Conservation (phyloP, 139 green algal genomes). For the Deuterostichococcus epilithicus region DNA sequence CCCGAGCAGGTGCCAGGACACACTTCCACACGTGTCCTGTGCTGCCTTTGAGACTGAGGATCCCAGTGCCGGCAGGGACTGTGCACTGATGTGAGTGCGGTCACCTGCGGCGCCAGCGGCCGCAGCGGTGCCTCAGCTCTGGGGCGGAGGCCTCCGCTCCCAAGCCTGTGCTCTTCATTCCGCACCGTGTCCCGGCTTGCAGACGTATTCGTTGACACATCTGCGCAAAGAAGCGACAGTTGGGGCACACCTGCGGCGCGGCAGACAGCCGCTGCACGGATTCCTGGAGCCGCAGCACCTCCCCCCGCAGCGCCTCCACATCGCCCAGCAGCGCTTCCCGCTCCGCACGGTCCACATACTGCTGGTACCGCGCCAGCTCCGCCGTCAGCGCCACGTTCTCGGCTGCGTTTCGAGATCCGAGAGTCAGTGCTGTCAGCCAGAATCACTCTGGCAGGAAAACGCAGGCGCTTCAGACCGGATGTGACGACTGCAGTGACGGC, state of each 20-base stretch:
- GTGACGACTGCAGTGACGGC: background rate
- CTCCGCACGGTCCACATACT: slow-evolving; percentile 15
- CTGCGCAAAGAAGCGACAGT: background rate
- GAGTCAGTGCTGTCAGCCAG: background rate
- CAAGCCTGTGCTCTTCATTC: background rate
- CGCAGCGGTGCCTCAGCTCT: background rate
- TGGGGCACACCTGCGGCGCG: slow-evolving; percentile 13
- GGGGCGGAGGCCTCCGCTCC: background rate
- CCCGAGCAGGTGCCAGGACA: too few relatives aligned
- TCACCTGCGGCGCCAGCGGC: too few relatives aligned
- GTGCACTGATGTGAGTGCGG: too few relatives aligned
- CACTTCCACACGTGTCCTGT: too few relatives aligned
- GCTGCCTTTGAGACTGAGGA: too few relatives aligned
- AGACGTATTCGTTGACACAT: background rate
- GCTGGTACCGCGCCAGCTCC: slow-evolving; percentile 27
- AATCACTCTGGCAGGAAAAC: background rate
- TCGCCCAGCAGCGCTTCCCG: slow-evolving; percentile 19
- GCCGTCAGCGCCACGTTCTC: slow-evolving; percentile 37
- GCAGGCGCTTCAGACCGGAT: background rate
- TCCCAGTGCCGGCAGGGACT: too few relatives aligned
- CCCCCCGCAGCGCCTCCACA: slow-evolving; percentile 16
- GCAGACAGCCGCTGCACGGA: background rate
- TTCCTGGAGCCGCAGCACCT: slow-evolving; percentile 32
- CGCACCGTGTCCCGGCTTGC: background rate
- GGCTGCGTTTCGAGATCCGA: slow-evolving; percentile 1